phyloP scores from a whole-genome alignment of 306 rosid genomes.

The Notholithocarpus densiflorus region DNA sequence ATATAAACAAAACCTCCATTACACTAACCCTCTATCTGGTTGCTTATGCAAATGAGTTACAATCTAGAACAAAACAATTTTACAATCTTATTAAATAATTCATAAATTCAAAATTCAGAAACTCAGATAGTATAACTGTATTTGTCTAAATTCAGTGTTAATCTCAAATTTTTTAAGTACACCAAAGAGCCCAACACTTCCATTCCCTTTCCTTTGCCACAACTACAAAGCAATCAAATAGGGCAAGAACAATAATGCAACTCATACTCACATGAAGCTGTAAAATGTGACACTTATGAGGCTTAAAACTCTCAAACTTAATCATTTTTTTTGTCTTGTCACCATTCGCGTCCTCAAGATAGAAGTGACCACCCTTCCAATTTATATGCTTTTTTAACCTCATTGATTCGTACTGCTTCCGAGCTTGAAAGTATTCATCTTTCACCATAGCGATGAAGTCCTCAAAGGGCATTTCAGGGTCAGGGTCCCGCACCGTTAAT shows the following conservation, averaged over 20 bases:
- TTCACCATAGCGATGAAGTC: conserved; percentile 32
- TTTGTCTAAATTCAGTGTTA: neutral
- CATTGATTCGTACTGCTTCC: neutral
- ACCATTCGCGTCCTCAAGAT: conserved; percentile 38
- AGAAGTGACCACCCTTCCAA: conserved; percentile 31
- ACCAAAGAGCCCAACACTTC: neutral
- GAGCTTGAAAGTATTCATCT: conserved; percentile 13
- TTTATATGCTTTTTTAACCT: conserved; percentile 26
- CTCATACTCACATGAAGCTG: conserved; percentile 48
- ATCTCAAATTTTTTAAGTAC: neutral
- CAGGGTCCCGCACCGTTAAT: conserved; percentile 19
- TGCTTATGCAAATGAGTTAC: neutral
- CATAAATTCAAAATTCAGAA: neutral
- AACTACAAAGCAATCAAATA: neutral
- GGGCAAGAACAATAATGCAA: neutral
- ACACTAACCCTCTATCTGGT: neutral
- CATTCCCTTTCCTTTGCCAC: neutral
- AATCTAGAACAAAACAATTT: no score
- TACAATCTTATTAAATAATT: no score
- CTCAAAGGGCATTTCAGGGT: conserved; percentile 20
- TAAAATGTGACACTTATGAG: conserved; percentile 41
- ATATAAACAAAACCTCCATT: neutral
- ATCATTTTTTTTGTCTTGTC: conserved; percentile 8
- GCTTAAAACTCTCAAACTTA: conserved; percentile 30
- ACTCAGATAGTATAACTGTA: neutral